Evolutionary conservation across 2,329 filamentous ascomycete genomes (phyloP).

Genomic region (Penicillium concentricum): DNA sequence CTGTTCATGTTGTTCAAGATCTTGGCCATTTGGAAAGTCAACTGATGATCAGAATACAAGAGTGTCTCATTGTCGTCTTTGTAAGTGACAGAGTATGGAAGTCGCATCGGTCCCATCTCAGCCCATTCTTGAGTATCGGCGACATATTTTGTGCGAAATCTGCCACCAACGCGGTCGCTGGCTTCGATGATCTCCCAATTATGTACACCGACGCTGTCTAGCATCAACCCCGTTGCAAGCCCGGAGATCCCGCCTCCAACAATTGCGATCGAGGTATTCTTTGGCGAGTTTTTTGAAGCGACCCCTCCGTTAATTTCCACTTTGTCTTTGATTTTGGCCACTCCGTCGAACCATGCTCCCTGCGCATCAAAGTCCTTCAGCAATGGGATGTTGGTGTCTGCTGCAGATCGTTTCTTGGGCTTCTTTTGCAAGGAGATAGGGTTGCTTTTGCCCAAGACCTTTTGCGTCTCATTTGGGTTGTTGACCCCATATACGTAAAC

Average conservation of each 20-base stretch:
- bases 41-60: constrained; percentile 23
- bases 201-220: constrained; percentile 44
- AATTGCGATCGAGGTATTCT: constrained; percentile 30
- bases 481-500: constrained; percentile 1
- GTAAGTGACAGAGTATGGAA: constrained; percentile 24
- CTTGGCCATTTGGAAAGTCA: constrained; percentile 26
- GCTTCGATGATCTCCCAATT: constrained; percentile 50
- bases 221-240: constrained; percentile 45
- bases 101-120: constrained; percentile 32
- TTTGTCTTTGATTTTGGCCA: constrained; percentile 20
- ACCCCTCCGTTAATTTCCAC: constrained; percentile 4
- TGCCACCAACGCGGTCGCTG: constrained; percentile 41
- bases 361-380: constrained; percentile 23
- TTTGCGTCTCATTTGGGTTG: background rate
- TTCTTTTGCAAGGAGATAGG: constrained; percentile 9
- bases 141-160: constrained; percentile 46
- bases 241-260: constrained; percentile 38
- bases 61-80: constrained; percentile 21
- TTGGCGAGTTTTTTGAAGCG: constrained; percentile 2
- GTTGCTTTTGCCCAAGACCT: constrained; percentile 8
- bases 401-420: constrained; percentile 3
- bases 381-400: constrained; percentile 7
- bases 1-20: constrained; percentile 27
- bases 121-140: constrained; percentile 28
- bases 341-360: constrained; percentile 29